Evolutionary conservation across 2,329 filamentous ascomycete genomes (phyloP).

Genomic region (Alternaria sp.): DNA sequence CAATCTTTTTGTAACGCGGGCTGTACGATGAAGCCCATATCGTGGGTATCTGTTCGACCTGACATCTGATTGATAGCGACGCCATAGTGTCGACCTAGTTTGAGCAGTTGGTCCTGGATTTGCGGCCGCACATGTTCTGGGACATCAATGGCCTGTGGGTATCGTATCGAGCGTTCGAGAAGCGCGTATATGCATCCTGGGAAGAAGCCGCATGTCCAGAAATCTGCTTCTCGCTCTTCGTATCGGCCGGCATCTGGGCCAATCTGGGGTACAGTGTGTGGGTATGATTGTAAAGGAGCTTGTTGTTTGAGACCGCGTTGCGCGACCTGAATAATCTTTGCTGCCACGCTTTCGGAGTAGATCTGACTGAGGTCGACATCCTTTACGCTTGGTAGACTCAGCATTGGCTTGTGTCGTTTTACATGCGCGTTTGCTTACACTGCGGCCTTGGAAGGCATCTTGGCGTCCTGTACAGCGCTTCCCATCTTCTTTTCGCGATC

Average conservation of each 20-base stretch:
- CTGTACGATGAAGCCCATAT: slow-evolving; percentile 62
- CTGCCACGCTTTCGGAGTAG: slow-evolving; percentile 38
- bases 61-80: slow-evolving; percentile 44
- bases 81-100: slow-evolving; percentile 39
- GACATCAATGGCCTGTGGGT: slow-evolving; percentile 32
- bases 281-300: slow-evolving; percentile 39
- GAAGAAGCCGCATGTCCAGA: slow-evolving; percentile 49
- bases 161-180: slow-evolving; percentile 40
- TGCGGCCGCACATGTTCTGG: slow-evolving; percentile 23
- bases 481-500: slow-evolving; percentile 8
- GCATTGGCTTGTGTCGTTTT: background rate
- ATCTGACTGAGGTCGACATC: slow-evolving; percentile 35
- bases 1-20: slow-evolving; percentile 57
- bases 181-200: slow-evolving; percentile 44
- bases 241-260: slow-evolving; percentile 34
- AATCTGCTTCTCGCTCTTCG: slow-evolving; percentile 45
- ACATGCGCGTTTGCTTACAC: slow-evolving; percentile 11
- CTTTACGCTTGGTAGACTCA: slow-evolving; percentile 21
- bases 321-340: slow-evolving; percentile 44
- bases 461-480: background rate
- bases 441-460: background rate
- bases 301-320: slow-evolving; percentile 35
- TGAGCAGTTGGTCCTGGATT: slow-evolving; percentile 32
- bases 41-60: slow-evolving; percentile 58
- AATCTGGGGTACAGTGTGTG: slow-evolving; percentile 42